phyloP scores from a whole-genome alignment of 768 basidiomycete genomes.

The Boletus sp. region DNA sequence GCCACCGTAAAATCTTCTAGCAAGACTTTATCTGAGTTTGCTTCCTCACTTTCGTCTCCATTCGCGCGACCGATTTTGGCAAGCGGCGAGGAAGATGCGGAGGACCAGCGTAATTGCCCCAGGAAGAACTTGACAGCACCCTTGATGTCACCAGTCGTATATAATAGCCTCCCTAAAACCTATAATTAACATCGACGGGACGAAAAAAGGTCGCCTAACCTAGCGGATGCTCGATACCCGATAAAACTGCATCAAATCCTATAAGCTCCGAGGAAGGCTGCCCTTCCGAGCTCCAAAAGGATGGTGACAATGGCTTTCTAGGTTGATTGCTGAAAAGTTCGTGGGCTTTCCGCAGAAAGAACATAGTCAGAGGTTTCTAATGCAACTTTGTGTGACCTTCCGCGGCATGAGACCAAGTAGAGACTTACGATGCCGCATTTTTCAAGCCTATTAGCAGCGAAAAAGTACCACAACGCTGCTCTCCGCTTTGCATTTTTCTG shows the following conservation, averaged over 20 bases:
- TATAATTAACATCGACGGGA: slow-evolving; percentile 7
- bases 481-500: slow-evolving; percentile 56
- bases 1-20: slow-evolving; percentile 90
- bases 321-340: slow-evolving; percentile 54
- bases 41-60: slow-evolving; percentile 31
- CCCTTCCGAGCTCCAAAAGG: slow-evolving; percentile 77
- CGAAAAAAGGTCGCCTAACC: slow-evolving; percentile 40
- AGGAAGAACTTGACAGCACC: slow-evolving; percentile 80
- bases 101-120: slow-evolving; percentile 57
- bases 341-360: slow-evolving; percentile 72
- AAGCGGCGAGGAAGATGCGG: slow-evolving; percentile 14
- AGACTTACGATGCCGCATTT: slow-evolving; percentile 78
- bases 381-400: slow-evolving; percentile 1
- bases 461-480: slow-evolving; percentile 77
- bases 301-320: slow-evolving; percentile 65
- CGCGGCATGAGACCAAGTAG: slow-evolving; percentile 3
- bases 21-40: slow-evolving; percentile 60
- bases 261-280: slow-evolving; percentile 35
- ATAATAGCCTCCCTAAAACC: slow-evolving; percentile 72
- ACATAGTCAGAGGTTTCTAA: slow-evolving; percentile 84
- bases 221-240: slow-evolving; percentile 77
- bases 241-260: slow-evolving; percentile 62
- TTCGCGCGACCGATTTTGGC: slow-evolving; percentile 17
- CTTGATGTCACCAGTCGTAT: slow-evolving; percentile 83
- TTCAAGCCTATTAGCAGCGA: slow-evolving; percentile 74